Conservation (phyloP, 2,329 filamentous ascomycete species). For the Verticillium longisporum region DNA sequence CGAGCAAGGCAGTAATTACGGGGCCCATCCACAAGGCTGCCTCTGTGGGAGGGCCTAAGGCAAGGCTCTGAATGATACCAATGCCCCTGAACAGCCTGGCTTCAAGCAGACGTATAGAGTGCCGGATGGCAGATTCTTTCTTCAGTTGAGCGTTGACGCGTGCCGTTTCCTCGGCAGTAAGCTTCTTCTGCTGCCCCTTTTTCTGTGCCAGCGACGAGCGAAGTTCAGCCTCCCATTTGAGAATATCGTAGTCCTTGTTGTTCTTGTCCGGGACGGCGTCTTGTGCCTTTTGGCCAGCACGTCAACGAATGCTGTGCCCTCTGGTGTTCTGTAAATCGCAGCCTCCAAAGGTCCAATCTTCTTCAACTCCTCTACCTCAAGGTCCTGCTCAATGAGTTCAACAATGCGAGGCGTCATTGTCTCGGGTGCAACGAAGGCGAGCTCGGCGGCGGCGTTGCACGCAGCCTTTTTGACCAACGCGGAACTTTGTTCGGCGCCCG, state of each 20-base stretch:
- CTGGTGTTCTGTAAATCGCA: constrained; percentile 85
- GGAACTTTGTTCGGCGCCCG: constrained; percentile 39
- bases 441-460: constrained; percentile 77
- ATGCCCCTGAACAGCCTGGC: constrained; percentile 73
- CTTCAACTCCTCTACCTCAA: constrained; percentile 62
- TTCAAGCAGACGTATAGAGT: constrained; percentile 62
- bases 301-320: constrained; percentile 84
- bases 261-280: constrained; percentile 74
- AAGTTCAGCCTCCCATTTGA: constrained; percentile 96
- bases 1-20: constrained; percentile 66
- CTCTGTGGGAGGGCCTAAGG: constrained; percentile 82
- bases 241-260: constrained; percentile 86
- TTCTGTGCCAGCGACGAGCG: constrained; percentile 83
- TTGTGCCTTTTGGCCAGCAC: constrained; percentile 78
- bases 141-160: constrained; percentile 88
- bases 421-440: constrained; percentile 89
- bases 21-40: constrained; percentile 82
- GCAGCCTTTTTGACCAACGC: constrained; percentile 57
- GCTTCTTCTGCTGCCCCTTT: constrained; percentile 84
- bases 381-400: constrained; percentile 64
- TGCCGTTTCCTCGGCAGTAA: constrained; percentile 78
- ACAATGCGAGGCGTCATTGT: constrained; percentile 71
- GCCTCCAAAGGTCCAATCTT: constrained; percentile 80
- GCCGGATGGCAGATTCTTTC: constrained; percentile 76
- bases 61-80: constrained; percentile 76